Percentiles rank a stretch among this genome's conserved stretches.
phyloP scores from a whole-genome alignment of 2,329 filamentous ascomycete genomes.

The Xylaria sp. region DNA sequence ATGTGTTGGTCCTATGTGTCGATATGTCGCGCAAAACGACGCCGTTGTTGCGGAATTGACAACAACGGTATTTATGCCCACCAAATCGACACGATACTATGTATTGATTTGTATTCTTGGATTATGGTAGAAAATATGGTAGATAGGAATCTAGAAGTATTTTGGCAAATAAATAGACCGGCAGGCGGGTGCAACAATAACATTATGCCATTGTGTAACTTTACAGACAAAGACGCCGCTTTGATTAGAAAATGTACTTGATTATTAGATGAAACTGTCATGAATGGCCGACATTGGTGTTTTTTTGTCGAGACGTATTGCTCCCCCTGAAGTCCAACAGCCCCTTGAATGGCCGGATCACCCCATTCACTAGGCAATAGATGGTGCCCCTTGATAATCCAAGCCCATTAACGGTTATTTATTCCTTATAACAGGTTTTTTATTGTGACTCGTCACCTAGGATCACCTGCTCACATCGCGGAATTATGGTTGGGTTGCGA shows the following conservation, averaged over 20 bases:
- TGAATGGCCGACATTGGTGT: background rate
- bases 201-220: background rate
- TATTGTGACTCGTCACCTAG: background rate
- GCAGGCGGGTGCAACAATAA: constrained; percentile 1
- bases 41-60: too few relatives aligned
- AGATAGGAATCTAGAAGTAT: too few relatives aligned
- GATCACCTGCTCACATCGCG: background rate
- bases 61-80: too few relatives aligned
- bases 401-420: background rate
- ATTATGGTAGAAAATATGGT: background rate
- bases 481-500: background rate
- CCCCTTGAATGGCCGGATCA: background rate
- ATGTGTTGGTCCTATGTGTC: background rate
- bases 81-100: too few relatives aligned
- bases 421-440: background rate
- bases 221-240: background rate
- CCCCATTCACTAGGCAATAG: background rate
- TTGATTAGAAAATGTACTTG: background rate
- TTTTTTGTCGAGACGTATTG: background rate
- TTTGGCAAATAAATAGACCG: background rate
- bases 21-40: too few relatives aligned
- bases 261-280: background rate
- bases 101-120: background rate
- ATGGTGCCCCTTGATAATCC: background rate
- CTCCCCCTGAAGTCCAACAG: background rate